phyloP scores from a whole-genome alignment of 1,284 basidiomycete species.

The Ustilago trichophora region DNA sequence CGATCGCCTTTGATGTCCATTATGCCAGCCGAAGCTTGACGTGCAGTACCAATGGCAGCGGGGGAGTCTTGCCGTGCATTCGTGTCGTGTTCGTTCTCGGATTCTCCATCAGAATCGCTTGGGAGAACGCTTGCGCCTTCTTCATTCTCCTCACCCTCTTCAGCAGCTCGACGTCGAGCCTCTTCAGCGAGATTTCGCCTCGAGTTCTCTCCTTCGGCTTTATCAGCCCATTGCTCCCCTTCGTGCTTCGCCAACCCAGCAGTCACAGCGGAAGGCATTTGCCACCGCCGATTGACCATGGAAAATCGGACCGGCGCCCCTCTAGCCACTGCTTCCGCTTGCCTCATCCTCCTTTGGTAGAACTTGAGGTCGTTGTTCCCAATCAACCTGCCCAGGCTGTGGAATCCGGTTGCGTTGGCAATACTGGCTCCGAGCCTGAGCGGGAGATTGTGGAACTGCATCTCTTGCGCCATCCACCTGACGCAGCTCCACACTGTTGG shows the following conservation, averaged over 20 bases:
- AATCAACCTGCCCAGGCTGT: conserved; percentile 50
- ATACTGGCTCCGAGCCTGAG: conserved; percentile 50
- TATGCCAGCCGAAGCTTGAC: neutral
- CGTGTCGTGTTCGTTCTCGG: conserved; percentile 44
- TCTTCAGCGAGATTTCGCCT: conserved; percentile 8
- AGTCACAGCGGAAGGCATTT: conserved; percentile 10
- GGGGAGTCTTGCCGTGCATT: neutral
- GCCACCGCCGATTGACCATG: conserved; percentile 16
- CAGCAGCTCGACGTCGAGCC: neutral
- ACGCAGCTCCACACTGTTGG: conserved; percentile 39
- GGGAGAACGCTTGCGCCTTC: neutral
- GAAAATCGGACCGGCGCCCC: conserved; percentile 33
- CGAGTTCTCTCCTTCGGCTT: neutral
- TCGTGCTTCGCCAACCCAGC: neutral
- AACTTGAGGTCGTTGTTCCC: conserved; percentile 48
- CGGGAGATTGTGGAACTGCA: conserved; percentile 61
- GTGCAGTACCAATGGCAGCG: too few relatives aligned
- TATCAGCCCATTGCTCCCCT: neutral
- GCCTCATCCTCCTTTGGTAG: conserved; percentile 56
- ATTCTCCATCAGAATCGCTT: conserved; percentile 38
- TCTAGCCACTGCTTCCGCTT: conserved; percentile 48
- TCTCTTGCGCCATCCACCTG: conserved; percentile 50
- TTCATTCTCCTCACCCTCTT: conserved; percentile 39
- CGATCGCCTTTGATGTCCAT: conserved; percentile 20
- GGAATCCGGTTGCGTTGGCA: conserved; percentile 52